Percentiles rank a stretch among this genome's conserved stretches.
Evolutionary conservation across 139 green algal species (phyloP).

Genomic region (Chlamydomonas sp.): DNA sequence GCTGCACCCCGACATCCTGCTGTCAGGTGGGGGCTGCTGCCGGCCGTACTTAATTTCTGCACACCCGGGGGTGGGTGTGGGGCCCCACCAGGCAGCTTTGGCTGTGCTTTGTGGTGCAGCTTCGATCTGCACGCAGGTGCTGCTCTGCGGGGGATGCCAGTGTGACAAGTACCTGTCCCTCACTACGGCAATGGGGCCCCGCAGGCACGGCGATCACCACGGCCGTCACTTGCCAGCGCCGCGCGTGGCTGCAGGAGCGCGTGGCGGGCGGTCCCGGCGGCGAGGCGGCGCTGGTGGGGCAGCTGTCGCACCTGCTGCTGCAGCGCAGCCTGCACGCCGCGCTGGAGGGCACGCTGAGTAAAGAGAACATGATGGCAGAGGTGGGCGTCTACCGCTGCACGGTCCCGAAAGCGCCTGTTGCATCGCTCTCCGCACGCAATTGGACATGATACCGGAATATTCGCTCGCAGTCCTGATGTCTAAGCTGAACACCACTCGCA

Average conservation of each 20-base stretch:
- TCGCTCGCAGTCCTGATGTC: not conserved
- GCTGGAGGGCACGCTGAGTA: conserved; percentile 4
- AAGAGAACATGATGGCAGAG: conserved; percentile 19
- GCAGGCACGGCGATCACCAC: conserved; percentile 72
- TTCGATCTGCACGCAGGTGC: no score
- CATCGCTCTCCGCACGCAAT: no score
- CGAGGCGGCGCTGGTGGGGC: conserved; percentile 56
- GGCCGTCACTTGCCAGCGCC: conserved; percentile 70
- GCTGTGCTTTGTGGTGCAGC: no score
- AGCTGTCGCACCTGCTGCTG: conserved; percentile 74
- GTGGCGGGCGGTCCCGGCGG: conserved; percentile 47
- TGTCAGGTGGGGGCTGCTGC: conserved; percentile 60
- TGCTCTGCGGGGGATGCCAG: no score
- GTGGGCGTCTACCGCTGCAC: not conserved
- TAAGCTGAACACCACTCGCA: no score
- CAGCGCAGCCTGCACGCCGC: conserved; percentile 52
- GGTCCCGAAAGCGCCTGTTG: not conserved
- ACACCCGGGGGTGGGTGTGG: no score
- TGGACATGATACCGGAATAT: not conserved
- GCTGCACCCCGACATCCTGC: conserved; percentile 82
- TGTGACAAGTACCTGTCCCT: no score
- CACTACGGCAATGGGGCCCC: no score
- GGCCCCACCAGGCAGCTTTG: no score
- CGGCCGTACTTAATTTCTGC: no score
- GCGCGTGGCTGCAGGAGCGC: conserved; percentile 79